Conservation (phyloP, 192 early-diverging fungal genomes). For the Linnemannia exigua region DNA sequence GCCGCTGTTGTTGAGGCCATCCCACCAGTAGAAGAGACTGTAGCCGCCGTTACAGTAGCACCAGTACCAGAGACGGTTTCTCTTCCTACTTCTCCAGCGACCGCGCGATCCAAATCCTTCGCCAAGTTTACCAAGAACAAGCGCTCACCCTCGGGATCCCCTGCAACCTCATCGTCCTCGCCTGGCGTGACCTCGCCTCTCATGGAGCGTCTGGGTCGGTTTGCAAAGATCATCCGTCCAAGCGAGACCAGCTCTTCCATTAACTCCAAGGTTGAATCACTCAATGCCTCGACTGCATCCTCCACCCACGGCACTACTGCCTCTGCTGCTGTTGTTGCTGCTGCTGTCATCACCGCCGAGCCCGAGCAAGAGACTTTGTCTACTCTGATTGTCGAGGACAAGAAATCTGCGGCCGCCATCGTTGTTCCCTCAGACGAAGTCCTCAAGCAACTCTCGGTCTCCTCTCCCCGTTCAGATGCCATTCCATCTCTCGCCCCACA, state of each 20-base stretch:
- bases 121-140: constrained; percentile 25
- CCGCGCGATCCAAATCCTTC: constrained; percentile 14
- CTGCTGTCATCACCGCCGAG: not conserved
- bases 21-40: not conserved
- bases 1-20: not conserved
- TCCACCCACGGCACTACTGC: not conserved
- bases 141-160: constrained; percentile 11
- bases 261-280: constrained; percentile 30
- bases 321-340: not conserved
- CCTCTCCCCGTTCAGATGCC: not conserved
- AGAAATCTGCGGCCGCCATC: too few species aligned
- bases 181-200: constrained; percentile 12
- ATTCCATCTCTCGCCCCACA: not conserved
- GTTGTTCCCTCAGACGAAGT: not conserved
- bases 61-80: not conserved
- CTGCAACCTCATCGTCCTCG: not conserved
- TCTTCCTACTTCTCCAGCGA: not conserved
- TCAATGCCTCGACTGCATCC: not conserved
- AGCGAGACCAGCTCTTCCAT: constrained; percentile 32
- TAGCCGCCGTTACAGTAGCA: not conserved
- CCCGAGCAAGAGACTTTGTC: not conserved
- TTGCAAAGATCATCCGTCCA: constrained; percentile 37
- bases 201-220: constrained; percentile 27
- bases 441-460: not conserved
- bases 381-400: not conserved